Evolutionary conservation across 2,329 filamentous ascomycete species (phyloP).

Genomic region (Falciphora oryzae): DNA sequence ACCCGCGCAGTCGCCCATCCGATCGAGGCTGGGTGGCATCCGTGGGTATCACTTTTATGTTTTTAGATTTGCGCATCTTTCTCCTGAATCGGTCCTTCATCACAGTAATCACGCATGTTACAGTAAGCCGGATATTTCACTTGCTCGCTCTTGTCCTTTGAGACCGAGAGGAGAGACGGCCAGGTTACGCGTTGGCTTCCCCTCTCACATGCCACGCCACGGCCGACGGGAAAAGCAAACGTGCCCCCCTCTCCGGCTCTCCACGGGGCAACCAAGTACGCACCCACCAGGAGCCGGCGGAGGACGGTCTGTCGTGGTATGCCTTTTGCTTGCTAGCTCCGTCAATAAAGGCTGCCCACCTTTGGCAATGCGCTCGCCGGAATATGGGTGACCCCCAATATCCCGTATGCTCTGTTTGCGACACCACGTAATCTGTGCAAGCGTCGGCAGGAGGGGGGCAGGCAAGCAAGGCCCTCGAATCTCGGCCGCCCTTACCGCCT

Average conservation of each 20-base stretch:
- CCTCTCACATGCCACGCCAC: not conserved
- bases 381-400: not conserved
- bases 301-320: too few species aligned
- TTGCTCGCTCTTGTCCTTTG: not conserved
- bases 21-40: not conserved
- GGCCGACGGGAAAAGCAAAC: not conserved
- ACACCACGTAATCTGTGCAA: not conserved
- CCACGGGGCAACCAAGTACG: too few species aligned
- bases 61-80: not conserved
- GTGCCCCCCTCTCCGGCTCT: too few species aligned
- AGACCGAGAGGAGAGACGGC: too few species aligned
- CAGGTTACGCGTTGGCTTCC: not conserved
- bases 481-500: not conserved
- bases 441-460: not conserved
- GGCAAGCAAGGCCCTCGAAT: not conserved
- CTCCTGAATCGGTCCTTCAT: not conserved
- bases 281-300: too few species aligned
- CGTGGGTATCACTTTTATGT: not conserved
- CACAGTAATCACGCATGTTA: not conserved
- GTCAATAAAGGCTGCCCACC: not conserved
- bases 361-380: not conserved
- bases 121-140: not conserved
- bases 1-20: too few species aligned
- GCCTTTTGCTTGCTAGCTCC: too few species aligned
- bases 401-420: not conserved